phyloP scores from a whole-genome alignment of 2,329 filamentous ascomycete species.

The Hypomyces rosellus region DNA sequence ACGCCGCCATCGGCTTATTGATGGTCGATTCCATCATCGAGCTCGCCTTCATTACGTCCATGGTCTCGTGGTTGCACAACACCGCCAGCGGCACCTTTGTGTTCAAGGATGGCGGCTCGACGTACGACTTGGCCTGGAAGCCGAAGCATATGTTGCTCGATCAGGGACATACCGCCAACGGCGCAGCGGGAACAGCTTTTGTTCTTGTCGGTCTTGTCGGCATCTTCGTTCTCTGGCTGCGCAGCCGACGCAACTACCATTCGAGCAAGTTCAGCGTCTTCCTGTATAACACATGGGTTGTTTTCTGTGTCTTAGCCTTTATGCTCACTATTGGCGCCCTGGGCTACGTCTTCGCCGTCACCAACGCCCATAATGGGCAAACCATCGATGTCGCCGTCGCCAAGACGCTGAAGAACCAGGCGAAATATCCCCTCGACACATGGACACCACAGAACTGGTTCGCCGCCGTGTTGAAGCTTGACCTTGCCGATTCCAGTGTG shows the following conservation, averaged over 20 bases:
- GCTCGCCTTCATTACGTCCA: constrained; percentile 21
- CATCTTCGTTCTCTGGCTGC: constrained; percentile 17
- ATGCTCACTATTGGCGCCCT: constrained; percentile 19
- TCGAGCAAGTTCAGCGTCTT: constrained; percentile 11
- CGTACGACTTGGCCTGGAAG: constrained; percentile 14
- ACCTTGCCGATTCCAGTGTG: constrained; percentile 13
- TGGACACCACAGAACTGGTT: constrained; percentile 26
- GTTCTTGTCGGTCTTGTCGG: constrained; percentile 21
- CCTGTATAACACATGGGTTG: constrained; percentile 19
- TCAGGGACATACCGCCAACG: constrained; percentile 24
- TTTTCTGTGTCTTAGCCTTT: constrained; percentile 17
- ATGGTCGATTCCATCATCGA: constrained; percentile 23
- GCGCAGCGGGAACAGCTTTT: constrained; percentile 23
- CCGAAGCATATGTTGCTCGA: constrained; percentile 21
- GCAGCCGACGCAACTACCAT: constrained; percentile 10
- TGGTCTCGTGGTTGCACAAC: constrained; percentile 22
- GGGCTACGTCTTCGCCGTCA: constrained; percentile 23
- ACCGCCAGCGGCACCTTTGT: constrained; percentile 19
- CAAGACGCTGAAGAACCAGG: constrained; percentile 4
- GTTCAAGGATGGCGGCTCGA: constrained; percentile 12
- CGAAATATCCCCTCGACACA: constrained; percentile 17
- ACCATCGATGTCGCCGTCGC: constrained; percentile 13
- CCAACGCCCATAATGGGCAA: constrained; percentile 19
- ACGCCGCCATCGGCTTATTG: constrained; percentile 18
- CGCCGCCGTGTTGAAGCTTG: constrained; percentile 18